Conservation (phyloP, 2,329 filamentous ascomycete species). For the Rhytidhysteron rufulum region DNA sequence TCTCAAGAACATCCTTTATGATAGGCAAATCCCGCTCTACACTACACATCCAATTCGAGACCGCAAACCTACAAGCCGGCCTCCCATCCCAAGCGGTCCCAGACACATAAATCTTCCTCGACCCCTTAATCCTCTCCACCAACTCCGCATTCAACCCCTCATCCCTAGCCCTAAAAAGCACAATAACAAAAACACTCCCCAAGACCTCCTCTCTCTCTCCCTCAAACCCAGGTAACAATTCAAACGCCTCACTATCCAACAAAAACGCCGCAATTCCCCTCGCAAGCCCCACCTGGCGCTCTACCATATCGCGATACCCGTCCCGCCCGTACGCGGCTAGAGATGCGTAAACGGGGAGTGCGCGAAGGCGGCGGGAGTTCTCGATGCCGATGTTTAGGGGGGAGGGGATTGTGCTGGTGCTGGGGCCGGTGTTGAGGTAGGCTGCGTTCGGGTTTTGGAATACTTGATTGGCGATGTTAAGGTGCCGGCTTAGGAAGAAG, state of each 20-base stretch:
- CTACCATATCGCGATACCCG: conserved; percentile 67
- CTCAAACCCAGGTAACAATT: conserved; percentile 56
- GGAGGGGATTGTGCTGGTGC: conserved; percentile 58
- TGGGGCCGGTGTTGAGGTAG: conserved; percentile 58
- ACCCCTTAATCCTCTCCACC: conserved; percentile 69
- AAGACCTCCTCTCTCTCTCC: conserved; percentile 39
- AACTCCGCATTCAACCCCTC: conserved; percentile 60
- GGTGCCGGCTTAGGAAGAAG: conserved; percentile 74
- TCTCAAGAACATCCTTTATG: conserved; percentile 60
- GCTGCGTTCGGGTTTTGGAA: conserved; percentile 84
- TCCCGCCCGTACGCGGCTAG: conserved; percentile 68
- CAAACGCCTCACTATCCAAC: conserved; percentile 58
- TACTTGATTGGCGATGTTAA: conserved; percentile 55
- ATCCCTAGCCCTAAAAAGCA: conserved; percentile 73
- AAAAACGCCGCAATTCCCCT: conserved; percentile 65
- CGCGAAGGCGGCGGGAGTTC: conserved; percentile 86
- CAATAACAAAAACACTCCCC: conserved; percentile 62
- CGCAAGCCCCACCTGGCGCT: conserved; percentile 68
- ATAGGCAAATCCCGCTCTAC: conserved; percentile 62
- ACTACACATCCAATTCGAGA: conserved; percentile 80
- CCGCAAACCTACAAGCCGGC: conserved; percentile 75
- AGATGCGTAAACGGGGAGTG: conserved; percentile 82
- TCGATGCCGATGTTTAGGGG: conserved; percentile 85
- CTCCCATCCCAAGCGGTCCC: conserved; percentile 73
- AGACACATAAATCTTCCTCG: conserved; percentile 74